Percentiles rank a stretch among this genome's conserved stretches.
Evolutionary conservation across 345 rosid species (phyloP).

Genomic region (Kernera saxatilis): DNA sequence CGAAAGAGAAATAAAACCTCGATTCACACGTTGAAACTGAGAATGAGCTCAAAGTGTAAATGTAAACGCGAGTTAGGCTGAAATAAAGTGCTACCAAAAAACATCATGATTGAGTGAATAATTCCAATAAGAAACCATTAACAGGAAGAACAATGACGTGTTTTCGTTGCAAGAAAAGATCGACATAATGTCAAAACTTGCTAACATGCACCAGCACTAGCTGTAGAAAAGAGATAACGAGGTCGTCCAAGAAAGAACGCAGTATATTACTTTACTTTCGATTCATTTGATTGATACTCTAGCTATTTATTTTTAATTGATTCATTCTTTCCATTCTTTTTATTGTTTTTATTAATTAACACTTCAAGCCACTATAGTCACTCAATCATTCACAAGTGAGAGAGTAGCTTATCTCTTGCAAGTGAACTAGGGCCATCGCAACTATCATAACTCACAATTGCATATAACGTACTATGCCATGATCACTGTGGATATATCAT

Average conservation of each 20-base stretch:
- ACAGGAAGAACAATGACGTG: background rate
- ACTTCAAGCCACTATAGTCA: background rate
- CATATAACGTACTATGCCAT: background rate
- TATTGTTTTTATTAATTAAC: background rate
- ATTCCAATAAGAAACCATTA: background rate
- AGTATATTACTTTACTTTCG: too few relatives aligned
- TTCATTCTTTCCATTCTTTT: too few relatives aligned
- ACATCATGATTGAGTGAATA: background rate
- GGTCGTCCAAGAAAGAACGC: background rate
- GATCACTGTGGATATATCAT: background rate
- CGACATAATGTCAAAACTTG: background rate
- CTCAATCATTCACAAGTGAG: background rate
- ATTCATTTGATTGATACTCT: background rate
- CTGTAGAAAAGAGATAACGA: background rate
- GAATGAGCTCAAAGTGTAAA: background rate
- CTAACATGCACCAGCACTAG: background rate
- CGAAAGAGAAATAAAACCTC: background rate
- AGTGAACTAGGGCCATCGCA: background rate
- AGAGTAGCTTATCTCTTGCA: background rate
- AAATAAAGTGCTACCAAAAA: background rate
- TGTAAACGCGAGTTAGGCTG: too few relatives aligned
- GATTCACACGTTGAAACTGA: background rate
- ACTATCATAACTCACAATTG: background rate
- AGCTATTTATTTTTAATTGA: too few relatives aligned
- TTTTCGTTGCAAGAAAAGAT: background rate